Percentiles rank a stretch among this genome's conserved stretches.
phyloP scores from a whole-genome alignment of 805 yeast genomes.

The Candida tallmaniae region DNA sequence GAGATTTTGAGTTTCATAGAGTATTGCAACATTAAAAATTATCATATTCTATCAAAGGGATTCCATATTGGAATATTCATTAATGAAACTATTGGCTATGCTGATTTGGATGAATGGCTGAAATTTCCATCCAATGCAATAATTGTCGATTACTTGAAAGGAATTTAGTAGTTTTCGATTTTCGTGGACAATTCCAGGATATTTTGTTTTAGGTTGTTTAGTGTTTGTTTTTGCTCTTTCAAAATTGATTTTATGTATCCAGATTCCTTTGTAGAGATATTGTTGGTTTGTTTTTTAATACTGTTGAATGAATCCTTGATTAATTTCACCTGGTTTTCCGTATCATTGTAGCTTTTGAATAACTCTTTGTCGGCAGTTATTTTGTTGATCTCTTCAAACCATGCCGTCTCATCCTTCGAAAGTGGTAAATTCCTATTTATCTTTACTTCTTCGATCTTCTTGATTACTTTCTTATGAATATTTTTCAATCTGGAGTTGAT shows the following conservation, averaged over 20 bases:
- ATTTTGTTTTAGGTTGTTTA: background rate
- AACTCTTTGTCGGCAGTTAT: constrained; percentile 13
- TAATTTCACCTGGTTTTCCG: constrained; percentile 17
- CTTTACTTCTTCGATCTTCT: constrained; percentile 19
- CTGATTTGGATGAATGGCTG: constrained; percentile 2
- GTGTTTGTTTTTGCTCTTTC: background rate
- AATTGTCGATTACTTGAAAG: background rate
- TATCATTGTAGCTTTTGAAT: constrained; percentile 11
- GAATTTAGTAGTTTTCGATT: too few relatives aligned
- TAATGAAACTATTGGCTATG: constrained; percentile 25
- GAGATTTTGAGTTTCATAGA: constrained; percentile 20
- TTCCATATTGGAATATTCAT: constrained; percentile 27
- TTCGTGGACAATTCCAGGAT: background rate
- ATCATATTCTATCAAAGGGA: constrained; percentile 23
- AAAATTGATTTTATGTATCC: background rate
- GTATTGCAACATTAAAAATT: constrained; percentile 10
- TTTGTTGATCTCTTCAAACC: constrained; percentile 35
- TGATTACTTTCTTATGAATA: constrained; percentile 19
- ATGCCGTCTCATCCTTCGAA: constrained; percentile 28
- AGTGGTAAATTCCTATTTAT: constrained; percentile 24
- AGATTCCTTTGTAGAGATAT: background rate
- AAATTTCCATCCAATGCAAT: background rate
- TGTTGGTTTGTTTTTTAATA: constrained; percentile 7
- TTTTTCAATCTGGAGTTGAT: constrained; percentile 11
- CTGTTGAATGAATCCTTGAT: constrained; percentile 7